Evolutionary conservation across 257 asterid genomes (phyloP), one percentile per base, ranked within the genome.

Genomic region (Knoxia roxburghii): DNA sequence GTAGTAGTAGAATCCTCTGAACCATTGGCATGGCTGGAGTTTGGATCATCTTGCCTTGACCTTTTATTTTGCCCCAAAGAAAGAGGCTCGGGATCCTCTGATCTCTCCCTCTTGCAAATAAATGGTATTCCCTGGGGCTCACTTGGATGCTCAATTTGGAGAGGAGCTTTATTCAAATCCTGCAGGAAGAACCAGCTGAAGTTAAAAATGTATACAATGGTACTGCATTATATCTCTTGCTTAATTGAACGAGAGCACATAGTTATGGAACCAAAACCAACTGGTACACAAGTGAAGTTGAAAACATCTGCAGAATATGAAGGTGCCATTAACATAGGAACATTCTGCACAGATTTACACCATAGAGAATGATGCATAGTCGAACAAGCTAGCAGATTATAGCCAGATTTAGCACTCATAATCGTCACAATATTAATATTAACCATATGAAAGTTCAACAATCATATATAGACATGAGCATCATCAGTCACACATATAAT

Each of bases 1-100:
- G 97, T 93, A 1, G 97, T 90, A 55, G 97, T 93, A 11, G 99
- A 93, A 58, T 93, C 97, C 64, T 93, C 95, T 1, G 99, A 93
- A 35, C 97, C 99, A 40, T 93, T 90, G 20, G 96, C 95, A 54
- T 84, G 79, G 89, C 95, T 83, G 8, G 88, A 85, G 95, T 78
- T 93, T 20, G 96, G 96, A 57, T 86, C 90, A 7, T 88, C 90
- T 5, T 58, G 84, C 77, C 87, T 93, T 9, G 92, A 78, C 71
- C 95, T 77, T 73, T 93, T 93, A 60, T 77, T 68, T 57, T 81
- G 94, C 37, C 83, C 65, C 68, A 86, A 68, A n/a, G 96, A 86
- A 67, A 88, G 85, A 6, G 78, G 89, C 61, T 86, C 96, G 0
- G 84, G 87, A 29, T 85, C 95, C 49, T 73, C 94, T 1, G 92